Evolutionary conservation across 139 green algal genomes (phyloP).

Genomic region (Astrephomene gubernaculifera): DNA sequence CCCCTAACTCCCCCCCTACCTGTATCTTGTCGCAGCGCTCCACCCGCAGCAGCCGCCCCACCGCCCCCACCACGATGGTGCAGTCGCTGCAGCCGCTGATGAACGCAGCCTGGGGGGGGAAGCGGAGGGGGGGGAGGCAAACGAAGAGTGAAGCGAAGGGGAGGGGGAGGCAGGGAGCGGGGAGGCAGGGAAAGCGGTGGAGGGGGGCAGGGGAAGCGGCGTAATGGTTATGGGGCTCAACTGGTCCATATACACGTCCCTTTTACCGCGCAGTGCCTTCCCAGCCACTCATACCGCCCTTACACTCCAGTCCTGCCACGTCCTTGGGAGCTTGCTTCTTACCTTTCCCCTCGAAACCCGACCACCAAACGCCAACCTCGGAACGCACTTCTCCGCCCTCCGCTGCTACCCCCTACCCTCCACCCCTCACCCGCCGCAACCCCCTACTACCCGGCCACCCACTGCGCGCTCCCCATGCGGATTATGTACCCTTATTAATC

Average conservation of each 20-base stretch:
- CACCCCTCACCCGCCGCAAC: not conserved
- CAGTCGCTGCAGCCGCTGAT: constrained; percentile 88
- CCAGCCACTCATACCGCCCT: too few relatives aligned
- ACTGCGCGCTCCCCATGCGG: too few relatives aligned
- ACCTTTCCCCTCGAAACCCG: too few relatives aligned
- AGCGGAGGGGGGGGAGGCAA: not conserved
- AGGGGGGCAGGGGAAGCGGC: too few relatives aligned
- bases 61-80: constrained; percentile 82
- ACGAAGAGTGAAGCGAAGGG: not conserved
- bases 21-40: constrained; percentile 86
- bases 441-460: too few relatives aligned
- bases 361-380: too few relatives aligned
- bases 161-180: not conserved
- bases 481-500: not conserved
- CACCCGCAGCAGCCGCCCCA: constrained; percentile 73
- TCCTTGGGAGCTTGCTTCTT: too few relatives aligned
- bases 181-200: too few relatives aligned
- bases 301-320: too few relatives aligned
- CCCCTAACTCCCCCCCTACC: constrained; percentile 40
- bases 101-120: constrained; percentile 60
- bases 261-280: too few relatives aligned
- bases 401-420: not conserved
- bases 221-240: too few relatives aligned
- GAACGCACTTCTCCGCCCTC: not conserved
- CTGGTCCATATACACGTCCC: too few relatives aligned